Evolutionary conservation across 2,329 filamentous ascomycete species (phyloP).

Genomic region (Neofusicoccum laricinum): DNA sequence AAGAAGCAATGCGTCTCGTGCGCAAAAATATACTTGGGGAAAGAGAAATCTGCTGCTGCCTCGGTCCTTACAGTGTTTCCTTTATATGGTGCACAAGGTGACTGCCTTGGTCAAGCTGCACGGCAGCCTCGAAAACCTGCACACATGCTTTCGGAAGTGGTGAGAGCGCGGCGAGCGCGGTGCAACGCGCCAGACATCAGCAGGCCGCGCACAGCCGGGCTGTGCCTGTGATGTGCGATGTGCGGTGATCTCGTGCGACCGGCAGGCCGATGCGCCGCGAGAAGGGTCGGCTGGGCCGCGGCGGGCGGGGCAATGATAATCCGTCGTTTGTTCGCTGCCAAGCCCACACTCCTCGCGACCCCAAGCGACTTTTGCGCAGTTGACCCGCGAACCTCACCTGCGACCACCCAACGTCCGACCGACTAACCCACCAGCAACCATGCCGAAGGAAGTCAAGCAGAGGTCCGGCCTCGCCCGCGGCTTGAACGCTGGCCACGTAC

Average conservation of each 20-base stretch:
- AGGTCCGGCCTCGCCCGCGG: slow-evolving; percentile 56
- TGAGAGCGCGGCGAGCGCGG: neutral
- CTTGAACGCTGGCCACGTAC: slow-evolving; percentile 65
- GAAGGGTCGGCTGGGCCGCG: neutral
- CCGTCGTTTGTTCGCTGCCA: slow-evolving; percentile 14
- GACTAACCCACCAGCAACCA: slow-evolving; percentile 36
- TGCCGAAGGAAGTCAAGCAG: slow-evolving; percentile 55
- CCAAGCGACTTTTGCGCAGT: slow-evolving; percentile 15
- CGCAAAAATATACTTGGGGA: neutral
- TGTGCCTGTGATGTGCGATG: neutral
- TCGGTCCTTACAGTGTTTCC: neutral
- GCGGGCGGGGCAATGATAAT: neutral
- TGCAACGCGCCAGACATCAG: neutral
- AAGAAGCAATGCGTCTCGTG: neutral
- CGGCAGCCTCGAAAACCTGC: neutral
- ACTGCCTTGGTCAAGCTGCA: neutral
- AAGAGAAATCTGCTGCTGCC: neutral
- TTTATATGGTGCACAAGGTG: neutral
- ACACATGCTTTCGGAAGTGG: neutral
- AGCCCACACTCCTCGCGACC: slow-evolving; percentile 13
- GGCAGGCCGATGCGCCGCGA: neutral
- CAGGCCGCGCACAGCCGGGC: neutral
- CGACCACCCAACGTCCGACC: slow-evolving; percentile 6
- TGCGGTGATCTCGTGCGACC: neutral
- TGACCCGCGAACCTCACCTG: slow-evolving; percentile 7